Percentiles rank a stretch among this genome's conserved stretches.
Evolutionary conservation across 2,329 filamentous ascomycete species (phyloP).

Genomic region (Lomentospora prolificans): DNA sequence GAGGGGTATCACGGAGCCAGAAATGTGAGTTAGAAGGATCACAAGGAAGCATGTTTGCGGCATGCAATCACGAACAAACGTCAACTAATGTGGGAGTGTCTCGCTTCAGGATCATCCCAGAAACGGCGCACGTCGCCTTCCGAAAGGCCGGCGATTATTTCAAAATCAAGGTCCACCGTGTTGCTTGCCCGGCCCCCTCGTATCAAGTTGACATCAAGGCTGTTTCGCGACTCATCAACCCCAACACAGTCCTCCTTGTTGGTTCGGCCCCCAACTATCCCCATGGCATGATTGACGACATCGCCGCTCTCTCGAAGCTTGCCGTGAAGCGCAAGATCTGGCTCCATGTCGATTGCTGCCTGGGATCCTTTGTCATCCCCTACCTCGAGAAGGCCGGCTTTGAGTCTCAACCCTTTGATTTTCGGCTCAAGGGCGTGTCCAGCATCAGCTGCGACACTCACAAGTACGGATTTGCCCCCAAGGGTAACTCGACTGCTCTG

Average conservation of each 20-base stretch:
- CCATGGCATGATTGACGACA: constrained; percentile 96
- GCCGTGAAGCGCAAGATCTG: constrained; percentile 72
- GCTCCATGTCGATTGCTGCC: constrained; percentile 93
- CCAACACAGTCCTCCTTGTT: constrained; percentile 87
- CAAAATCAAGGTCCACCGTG: constrained; percentile 87
- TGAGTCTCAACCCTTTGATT: constrained; percentile 81
- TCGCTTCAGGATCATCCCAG: constrained; percentile 69
- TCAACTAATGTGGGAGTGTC: constrained; percentile 11
- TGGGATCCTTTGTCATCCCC: constrained; percentile 90
- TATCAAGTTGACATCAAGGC: constrained; percentile 76
- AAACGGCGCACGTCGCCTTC: constrained; percentile 93
- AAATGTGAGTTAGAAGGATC: constrained; percentile 58
- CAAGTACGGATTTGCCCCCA: constrained; percentile 98
- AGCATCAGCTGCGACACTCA: constrained; percentile 96
- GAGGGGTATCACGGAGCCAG: constrained; percentile 80
- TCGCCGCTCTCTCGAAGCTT: constrained; percentile 71
- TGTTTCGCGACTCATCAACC: constrained; percentile 79
- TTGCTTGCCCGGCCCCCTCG: constrained; percentile 71
- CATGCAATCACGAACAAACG: not conserved
- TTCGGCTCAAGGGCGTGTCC: constrained; percentile 86
- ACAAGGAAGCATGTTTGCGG: not conserved
- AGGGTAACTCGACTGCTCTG: constrained; percentile 87
- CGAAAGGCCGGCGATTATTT: constrained; percentile 93
- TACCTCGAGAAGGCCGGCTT: constrained; percentile 92
- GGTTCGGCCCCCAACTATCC: constrained; percentile 96